Base-by-base conservation (phyloP, 192 early-diverging fungal species). In the Coemansia sp. region DNA sequence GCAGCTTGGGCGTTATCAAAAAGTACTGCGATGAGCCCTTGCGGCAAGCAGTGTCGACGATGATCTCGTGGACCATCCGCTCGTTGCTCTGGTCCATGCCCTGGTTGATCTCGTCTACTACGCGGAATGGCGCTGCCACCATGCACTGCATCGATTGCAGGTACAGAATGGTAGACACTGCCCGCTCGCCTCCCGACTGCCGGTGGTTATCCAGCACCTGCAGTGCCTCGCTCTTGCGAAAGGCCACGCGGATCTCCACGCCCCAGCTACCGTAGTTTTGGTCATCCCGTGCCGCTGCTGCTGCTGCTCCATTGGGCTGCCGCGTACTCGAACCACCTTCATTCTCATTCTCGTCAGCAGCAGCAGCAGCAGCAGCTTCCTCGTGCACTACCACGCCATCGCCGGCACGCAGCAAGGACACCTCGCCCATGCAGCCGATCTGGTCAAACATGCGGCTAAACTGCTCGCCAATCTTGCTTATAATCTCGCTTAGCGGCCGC, bases 101-200 rank as follows among this genome's bases (percentile, higher is more conserved):
- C 66, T 99, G 97, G 66, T 99, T 99, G 56, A 99, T 99, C 73
- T 99, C 97, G 80, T 99, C 97, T 11, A 99, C 97, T 0, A 97
- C 91, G 47, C 97, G 87, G 86, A 99, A 99, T 14, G 97, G 95
- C 8, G 92, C 83, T 5, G 93, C 88, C 3, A 58, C 66, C 32
- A 97, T 71, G 11, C 75, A 64, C 82, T 99, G 97, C 49, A 99
- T 82, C 12, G 97, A 81, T 85, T 96, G 93, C 50, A 99, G 69
- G 60, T 97, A 99, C 57, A 96, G 73, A 44, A 97, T 97, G 1
- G 97, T 99, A 4, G 92, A 90, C 17, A 99, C 96, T 0, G 93
- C 86, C 9, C 95, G 85, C 61, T 99, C 96, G 82, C 94, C 97
- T 48, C 95, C 97, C 1, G 93, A 96, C 74, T 99, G 97, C 7